Conservation (phyloP, 257 asterid species). For the Haberlea rhodopensis region DNA sequence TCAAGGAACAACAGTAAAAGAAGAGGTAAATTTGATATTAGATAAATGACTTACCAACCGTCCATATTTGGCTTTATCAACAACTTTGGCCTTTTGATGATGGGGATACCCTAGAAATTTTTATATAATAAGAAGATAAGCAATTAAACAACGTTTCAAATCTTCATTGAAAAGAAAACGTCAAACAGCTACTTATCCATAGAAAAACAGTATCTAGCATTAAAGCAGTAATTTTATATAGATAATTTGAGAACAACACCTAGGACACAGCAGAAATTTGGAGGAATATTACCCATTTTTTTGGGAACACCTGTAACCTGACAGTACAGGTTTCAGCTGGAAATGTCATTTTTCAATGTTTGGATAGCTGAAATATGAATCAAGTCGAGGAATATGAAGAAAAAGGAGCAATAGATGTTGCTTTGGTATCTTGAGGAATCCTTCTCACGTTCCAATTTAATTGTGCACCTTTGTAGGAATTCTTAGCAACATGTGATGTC, state of each 20-base stretch:
- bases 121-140: background rate
- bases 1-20: background rate
- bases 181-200: background rate
- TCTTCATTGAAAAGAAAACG: background rate
- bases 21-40: background rate
- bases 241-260: too few relatives aligned
- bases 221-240: background rate
- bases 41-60: constrained; percentile 49
- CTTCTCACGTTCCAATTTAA: background rate
- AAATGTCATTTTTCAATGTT: background rate
- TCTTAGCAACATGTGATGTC: background rate
- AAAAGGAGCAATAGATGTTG: background rate
- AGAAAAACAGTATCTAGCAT: background rate
- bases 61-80: constrained; percentile 54
- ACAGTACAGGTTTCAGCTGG: background rate
- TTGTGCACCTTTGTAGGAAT: background rate
- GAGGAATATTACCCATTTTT: background rate
- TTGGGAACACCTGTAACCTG: background rate
- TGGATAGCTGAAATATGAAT: background rate
- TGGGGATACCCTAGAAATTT: constrained; percentile 54
- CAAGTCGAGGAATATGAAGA: background rate
- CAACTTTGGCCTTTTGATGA: constrained; percentile 44
- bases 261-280: too few relatives aligned
- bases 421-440: background rate
- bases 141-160: constrained; percentile 14